A percentile compares a stretch with the other conserved stretches of the same genome.
Evolutionary conservation across 1,284 basidiomycete species (phyloP).

Genomic region (Cutaneotrichosporon sp.): DNA sequence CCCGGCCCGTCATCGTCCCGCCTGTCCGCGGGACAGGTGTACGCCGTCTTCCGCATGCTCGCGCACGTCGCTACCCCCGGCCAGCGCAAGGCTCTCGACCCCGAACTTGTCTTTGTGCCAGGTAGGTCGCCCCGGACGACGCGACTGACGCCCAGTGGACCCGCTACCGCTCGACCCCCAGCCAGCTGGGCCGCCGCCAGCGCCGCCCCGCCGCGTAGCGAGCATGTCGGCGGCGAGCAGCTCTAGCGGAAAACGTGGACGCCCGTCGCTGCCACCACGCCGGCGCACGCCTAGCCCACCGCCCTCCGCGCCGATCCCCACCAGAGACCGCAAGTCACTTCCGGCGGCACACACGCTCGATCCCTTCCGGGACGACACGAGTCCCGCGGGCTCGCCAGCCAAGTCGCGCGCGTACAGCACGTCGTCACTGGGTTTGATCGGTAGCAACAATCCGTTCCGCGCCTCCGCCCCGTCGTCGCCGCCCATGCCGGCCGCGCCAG

Average conservation of each 20-base stretch:
- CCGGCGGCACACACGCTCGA: constrained; percentile 5
- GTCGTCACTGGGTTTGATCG: background rate
- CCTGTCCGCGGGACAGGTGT: constrained; percentile 16
- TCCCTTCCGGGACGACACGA: constrained; percentile 16
- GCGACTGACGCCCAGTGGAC: constrained; percentile 10
- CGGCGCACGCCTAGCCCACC: constrained; percentile 3
- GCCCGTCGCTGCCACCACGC: constrained; percentile 2
- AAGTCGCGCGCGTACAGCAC: constrained; percentile 11
- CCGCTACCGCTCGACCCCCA: constrained; percentile 16
- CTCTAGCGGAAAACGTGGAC: background rate
- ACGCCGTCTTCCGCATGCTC: constrained; percentile 18
- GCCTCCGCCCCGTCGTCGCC: background rate
- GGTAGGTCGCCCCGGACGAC: constrained; percentile 6
- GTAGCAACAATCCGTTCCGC: constrained; percentile 19
- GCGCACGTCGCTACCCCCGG: constrained; percentile 8
- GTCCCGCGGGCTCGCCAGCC: constrained; percentile 4
- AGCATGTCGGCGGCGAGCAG: background rate
- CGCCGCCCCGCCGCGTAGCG: constrained; percentile 11
- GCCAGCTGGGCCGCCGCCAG: background rate
- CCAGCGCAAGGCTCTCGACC: constrained; percentile 4
- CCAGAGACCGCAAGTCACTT: constrained; percentile 4
- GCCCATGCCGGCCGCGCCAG: background rate
- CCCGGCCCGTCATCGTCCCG: background rate
- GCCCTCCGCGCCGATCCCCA: background rate
- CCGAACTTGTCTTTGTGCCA: constrained; percentile 21